Conservation (phyloP, 2,329 filamentous ascomycete genomes). For the Aspergillus candidus region DNA sequence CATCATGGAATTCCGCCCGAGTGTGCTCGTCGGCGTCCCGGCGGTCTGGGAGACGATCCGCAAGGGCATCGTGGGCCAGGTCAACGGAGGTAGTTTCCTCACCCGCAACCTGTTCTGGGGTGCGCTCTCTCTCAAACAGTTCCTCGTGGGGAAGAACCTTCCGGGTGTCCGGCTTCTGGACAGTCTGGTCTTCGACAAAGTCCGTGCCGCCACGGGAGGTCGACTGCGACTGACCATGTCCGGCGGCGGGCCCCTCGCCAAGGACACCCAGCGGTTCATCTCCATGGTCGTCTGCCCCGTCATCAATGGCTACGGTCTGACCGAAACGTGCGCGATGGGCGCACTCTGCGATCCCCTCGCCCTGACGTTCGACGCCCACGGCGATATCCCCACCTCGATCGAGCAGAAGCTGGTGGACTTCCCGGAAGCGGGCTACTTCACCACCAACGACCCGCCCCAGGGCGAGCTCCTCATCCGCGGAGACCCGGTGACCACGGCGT, state of each 20-base stretch:
- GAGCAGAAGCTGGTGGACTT: not conserved
- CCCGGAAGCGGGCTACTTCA: not conserved
- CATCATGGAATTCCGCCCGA: too few relatives aligned
- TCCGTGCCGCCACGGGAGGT: not conserved
- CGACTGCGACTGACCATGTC: not conserved
- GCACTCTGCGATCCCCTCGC: not conserved
- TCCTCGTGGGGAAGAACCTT: too few relatives aligned
- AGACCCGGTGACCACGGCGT: too few relatives aligned
- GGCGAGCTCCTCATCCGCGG: too few relatives aligned
- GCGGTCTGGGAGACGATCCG: too few relatives aligned
- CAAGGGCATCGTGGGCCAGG: too few relatives aligned
- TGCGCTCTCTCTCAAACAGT: too few relatives aligned
- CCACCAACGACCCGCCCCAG: not conserved
- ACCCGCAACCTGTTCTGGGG: too few relatives aligned
- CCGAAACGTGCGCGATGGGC: not conserved
- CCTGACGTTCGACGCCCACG: not conserved
- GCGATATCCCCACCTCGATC: not conserved
- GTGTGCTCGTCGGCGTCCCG: too few relatives aligned
- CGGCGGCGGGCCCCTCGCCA: not conserved
- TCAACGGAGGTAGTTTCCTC: too few relatives aligned
- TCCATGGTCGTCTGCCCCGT: not conserved
- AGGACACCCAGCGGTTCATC: not conserved
- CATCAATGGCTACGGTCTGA: not conserved
- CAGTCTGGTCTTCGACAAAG: not conserved
- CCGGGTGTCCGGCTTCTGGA: too few relatives aligned